Evolutionary conservation across 768 basidiomycete species (phyloP).

Genomic region (Lactarius trivialis): DNA sequence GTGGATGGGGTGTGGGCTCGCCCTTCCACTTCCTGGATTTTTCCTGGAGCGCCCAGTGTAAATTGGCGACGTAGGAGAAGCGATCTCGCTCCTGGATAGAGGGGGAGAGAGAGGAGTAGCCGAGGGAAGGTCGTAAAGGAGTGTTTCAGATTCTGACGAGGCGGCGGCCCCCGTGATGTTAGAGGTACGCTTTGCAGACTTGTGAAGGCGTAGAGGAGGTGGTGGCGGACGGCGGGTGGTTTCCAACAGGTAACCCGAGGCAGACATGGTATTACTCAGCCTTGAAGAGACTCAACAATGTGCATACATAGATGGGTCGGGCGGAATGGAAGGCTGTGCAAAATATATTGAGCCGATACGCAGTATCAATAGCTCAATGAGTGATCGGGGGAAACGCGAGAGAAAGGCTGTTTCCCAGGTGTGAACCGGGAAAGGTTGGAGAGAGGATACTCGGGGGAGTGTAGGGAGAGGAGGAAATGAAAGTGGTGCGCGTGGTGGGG

Average conservation of each 20-base stretch:
- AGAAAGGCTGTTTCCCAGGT: background rate
- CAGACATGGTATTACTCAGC: slow-evolving; percentile 19
- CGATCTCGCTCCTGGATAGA: background rate
- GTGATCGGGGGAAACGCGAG: background rate
- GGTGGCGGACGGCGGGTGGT: slow-evolving; percentile 23
- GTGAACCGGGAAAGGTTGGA: background rate
- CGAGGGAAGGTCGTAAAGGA: slow-evolving; percentile 26
- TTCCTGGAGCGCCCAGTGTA: slow-evolving; percentile 12
- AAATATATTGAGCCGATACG: slow-evolving; percentile 7
- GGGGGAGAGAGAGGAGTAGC: slow-evolving; percentile 17
- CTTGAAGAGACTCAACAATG: background rate
- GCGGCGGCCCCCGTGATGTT: background rate
- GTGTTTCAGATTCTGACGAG: slow-evolving; percentile 20
- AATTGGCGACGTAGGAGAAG: slow-evolving; percentile 18
- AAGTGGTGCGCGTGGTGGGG: slow-evolving; percentile 8
- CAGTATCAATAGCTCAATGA: slow-evolving; percentile 3
- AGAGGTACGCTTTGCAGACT: slow-evolving; percentile 14
- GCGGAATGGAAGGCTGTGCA: background rate
- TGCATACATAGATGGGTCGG: slow-evolving; percentile 8
- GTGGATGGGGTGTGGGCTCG: slow-evolving; percentile 50
- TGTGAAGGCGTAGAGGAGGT: slow-evolving; percentile 21
- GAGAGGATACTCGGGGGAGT: background rate
- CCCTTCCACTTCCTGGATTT: slow-evolving; percentile 31
- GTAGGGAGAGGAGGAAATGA: background rate
- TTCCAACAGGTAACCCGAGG: slow-evolving; percentile 19